Conservation (phyloP, 2,329 filamentous ascomycete species). For the Aspergillus japonicus region DNA sequence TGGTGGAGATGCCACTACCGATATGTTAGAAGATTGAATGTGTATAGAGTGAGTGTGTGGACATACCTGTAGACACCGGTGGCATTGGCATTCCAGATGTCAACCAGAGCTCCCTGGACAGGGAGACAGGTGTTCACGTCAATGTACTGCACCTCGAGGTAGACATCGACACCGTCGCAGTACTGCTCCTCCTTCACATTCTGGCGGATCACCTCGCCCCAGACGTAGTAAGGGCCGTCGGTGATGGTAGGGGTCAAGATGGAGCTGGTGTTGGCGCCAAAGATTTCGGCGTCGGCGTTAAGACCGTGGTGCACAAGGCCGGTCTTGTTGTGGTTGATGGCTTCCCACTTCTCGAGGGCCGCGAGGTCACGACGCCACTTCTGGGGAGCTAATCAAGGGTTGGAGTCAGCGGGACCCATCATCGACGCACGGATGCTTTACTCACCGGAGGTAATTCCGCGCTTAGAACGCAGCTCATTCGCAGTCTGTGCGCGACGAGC, state of each 20-base stretch:
- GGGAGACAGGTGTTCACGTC: conserved; percentile 48
- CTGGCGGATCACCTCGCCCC: conserved; percentile 44
- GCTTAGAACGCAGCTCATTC: conserved; percentile 26
- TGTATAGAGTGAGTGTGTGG: background rate
- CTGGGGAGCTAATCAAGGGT: conserved; percentile 17
- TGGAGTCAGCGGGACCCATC: background rate
- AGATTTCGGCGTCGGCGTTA: conserved; percentile 34
- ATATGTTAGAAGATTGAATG: conserved; percentile 7
- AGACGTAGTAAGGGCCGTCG: conserved; percentile 48
- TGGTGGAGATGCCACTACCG: conserved; percentile 27
- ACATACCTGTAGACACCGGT: conserved; percentile 47
- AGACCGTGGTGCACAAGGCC: conserved; percentile 25
- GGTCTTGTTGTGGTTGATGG: conserved; percentile 41
- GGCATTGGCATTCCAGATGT: conserved; percentile 51
- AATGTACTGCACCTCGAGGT: conserved; percentile 48
- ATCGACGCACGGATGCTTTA: background rate
- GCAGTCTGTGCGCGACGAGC: conserved; percentile 29
- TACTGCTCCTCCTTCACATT: conserved; percentile 41
- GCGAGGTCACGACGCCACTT: conserved; percentile 38
- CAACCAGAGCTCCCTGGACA: conserved; percentile 39
- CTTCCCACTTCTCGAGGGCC: conserved; percentile 41
- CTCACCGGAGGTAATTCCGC: conserved; percentile 28
- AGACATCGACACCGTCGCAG: conserved; percentile 43
- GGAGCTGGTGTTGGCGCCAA: conserved; percentile 46
- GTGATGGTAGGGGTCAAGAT: conserved; percentile 46